These are phyloP conservation scores for Yamadazyma olivae DNA, from an alignment of 805 yeast genomes.

Conservation along the genomic window DNA sequence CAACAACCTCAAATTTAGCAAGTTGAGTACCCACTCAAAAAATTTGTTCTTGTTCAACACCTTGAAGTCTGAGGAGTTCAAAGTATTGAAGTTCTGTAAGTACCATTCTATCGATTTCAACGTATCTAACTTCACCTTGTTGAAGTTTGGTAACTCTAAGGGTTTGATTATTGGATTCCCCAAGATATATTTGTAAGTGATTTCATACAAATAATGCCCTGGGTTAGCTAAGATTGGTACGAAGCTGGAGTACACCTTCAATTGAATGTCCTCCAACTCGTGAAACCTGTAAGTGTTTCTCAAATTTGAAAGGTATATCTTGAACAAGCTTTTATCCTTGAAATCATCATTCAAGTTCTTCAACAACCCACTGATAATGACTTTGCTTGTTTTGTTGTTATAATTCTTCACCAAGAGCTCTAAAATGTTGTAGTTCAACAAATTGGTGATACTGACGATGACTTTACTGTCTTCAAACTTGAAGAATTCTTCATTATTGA, in stretches of 20 bases:
- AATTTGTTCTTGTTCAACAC: conserved; percentile 52
- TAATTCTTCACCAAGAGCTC: conserved; percentile 49
- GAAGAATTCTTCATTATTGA: conserved; percentile 66
- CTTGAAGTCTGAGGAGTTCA: conserved; percentile 43
- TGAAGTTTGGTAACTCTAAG: conserved; percentile 46
- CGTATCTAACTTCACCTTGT: conserved; percentile 37
- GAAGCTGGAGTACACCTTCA: conserved; percentile 53
- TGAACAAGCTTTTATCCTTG: conserved; percentile 56
- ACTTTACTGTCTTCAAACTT: conserved; percentile 21
- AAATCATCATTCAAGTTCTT: conserved; percentile 40
- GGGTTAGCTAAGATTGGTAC: conserved; percentile 64
- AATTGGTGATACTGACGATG: conserved; percentile 48
- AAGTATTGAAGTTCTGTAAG: conserved; percentile 26
- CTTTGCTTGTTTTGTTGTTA: conserved; percentile 37
- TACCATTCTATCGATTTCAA: conserved; percentile 64
- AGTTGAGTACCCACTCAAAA: conserved; percentile 64
- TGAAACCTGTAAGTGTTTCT: conserved; percentile 30
- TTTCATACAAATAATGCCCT: conserved; percentile 70
- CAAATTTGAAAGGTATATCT: conserved; percentile 49
- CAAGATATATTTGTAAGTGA: conserved; percentile 62
- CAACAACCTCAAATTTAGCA: conserved; percentile 50
- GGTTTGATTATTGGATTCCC: conserved; percentile 45
- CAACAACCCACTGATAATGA: conserved; percentile 45
- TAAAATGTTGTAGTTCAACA: conserved; percentile 57
- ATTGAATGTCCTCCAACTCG: conserved; percentile 32